These are phyloP conservation scores for Drosera spatulata DNA, from an alignment of 179 eudicot species.

Conservation along the genomic window DNA sequence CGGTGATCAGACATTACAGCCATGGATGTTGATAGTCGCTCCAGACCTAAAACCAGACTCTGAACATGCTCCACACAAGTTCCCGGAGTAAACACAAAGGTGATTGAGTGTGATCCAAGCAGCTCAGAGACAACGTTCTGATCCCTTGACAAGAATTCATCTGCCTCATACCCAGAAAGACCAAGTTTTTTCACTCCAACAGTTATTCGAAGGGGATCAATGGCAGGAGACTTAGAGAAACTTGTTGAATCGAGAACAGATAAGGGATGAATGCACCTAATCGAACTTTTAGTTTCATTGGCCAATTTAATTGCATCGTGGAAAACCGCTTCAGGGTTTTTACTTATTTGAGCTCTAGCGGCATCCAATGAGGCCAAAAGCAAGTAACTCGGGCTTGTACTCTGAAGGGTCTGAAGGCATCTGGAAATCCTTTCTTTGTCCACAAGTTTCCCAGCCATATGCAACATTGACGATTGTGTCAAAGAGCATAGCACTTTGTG, in stretches of 20 bases:
- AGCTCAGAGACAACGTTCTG: slow-evolving; percentile 58
- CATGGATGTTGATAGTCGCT: slow-evolving; percentile 35
- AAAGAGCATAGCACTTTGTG: slow-evolving; percentile 43
- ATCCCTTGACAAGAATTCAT: slow-evolving; percentile 43
- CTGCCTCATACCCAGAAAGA: slow-evolving; percentile 62
- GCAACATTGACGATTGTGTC: slow-evolving; percentile 89
- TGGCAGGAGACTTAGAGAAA: slow-evolving; percentile 22
- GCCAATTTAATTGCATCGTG: slow-evolving; percentile 39
- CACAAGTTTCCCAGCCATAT: slow-evolving; percentile 45
- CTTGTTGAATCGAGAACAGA: slow-evolving; percentile 34
- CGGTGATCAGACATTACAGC: neutral
- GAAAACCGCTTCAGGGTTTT: slow-evolving; percentile 30
- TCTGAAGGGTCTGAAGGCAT: slow-evolving; percentile 82
- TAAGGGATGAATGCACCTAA: slow-evolving; percentile 40
- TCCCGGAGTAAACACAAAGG: slow-evolving; percentile 65
- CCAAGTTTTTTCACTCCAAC: slow-evolving; percentile 49
- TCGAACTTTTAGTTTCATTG: slow-evolving; percentile 28
- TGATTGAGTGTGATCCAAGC: slow-evolving; percentile 45
- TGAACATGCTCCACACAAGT: slow-evolving; percentile 50
- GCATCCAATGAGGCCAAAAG: slow-evolving; percentile 90
- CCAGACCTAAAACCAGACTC: slow-evolving; percentile 47
- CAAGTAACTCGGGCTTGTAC: slow-evolving; percentile 80
- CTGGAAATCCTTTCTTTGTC: slow-evolving; percentile 51
- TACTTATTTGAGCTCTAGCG: slow-evolving; percentile 52
- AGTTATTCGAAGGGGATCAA: slow-evolving; percentile 66